Evolutionary conservation across 2,329 filamentous ascomycete species (phyloP), one percentile per base, ranked within the genome.

Genomic region (Gaeumannomyces tritici): DNA sequence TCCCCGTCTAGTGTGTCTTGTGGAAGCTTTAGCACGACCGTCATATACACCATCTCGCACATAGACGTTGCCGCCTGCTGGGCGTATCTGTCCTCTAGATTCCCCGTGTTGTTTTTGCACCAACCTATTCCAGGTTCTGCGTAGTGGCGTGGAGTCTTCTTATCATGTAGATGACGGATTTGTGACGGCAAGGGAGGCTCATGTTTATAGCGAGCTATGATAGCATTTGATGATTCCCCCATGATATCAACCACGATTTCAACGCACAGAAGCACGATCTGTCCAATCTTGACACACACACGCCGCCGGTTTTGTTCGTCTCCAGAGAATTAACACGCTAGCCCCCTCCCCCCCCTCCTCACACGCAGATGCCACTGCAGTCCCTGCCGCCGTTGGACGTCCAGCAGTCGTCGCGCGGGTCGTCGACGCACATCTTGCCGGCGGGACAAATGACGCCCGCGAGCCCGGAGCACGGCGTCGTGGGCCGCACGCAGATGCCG

Each of bases 391-490:
- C 76, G 1, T 70, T 68, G 28, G 64, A 26, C 1, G 73, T 71
- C 66, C 76, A 72, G 64, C 77, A 80, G 15, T 71, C 69, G 65
- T 80, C 77, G 13, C 71, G 66, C 6, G 76, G 74, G 64, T 79
- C 74, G 69, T 80, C 77, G 42, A 74, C 66, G 63, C 78, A 80
- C 12, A 69, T 67, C 69, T 73, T 69, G 1, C 70, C 71, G 13
- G 62, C 55, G 7, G 67, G 63, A 64, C 77, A 79, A 3, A 2
- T 33, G 26, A 72, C 67, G 1, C 71, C 76, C 0, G 71, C 73
- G 61, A 79, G 73, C 0, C 77, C 77, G 29, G 77, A 76, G 64
- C 77, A 79, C 28, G 67, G 66, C 29, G 61, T 47, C 8, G 56
- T 33, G 7, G 67, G 65, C 64, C 63, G 60, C 35, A 71, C 67